A percentile compares a stretch with the other conserved stretches of the same genome.
Conservation (phyloP, 1,139 yeast genomes). For the Ashbya aceris region DNA sequence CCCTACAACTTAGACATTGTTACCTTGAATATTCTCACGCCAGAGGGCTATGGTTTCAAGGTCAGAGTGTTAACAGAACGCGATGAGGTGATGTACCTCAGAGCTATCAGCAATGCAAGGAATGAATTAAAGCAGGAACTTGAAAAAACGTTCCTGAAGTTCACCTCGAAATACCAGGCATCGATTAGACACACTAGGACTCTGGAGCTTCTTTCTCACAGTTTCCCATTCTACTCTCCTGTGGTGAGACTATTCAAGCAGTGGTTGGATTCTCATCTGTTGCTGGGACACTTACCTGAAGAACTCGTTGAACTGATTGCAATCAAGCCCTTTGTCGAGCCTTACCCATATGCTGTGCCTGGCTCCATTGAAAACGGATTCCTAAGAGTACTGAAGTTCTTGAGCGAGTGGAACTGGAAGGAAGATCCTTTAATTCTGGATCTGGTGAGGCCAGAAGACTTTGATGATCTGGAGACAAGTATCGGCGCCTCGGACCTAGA, state of each 20-base stretch:
- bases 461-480: slow-evolving; percentile 29
- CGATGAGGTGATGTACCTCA: slow-evolving; percentile 63
- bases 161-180: slow-evolving; percentile 58
- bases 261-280: slow-evolving; percentile 74
- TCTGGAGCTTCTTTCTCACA: slow-evolving; percentile 58
- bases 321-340: slow-evolving; percentile 75
- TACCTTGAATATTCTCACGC: slow-evolving; percentile 59
- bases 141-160: slow-evolving; percentile 55
- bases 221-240: slow-evolving; percentile 68
- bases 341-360: slow-evolving; percentile 75
- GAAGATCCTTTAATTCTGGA: slow-evolving; percentile 78
- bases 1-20: slow-evolving; percentile 56
- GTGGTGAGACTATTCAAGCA: slow-evolving; percentile 75
- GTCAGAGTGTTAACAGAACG: slow-evolving; percentile 69
- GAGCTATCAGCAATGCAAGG: slow-evolving; percentile 55
- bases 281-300: slow-evolving; percentile 61
- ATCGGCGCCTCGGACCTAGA: slow-evolving; percentile 29
- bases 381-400: slow-evolving; percentile 57
- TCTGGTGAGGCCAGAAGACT: slow-evolving; percentile 43
- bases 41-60: slow-evolving; percentile 80
- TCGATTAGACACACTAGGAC: slow-evolving; percentile 78
- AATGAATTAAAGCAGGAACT: slow-evolving; percentile 50
- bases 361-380: slow-evolving; percentile 75
- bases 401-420: slow-evolving; percentile 90
- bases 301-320: slow-evolving; percentile 78